Base-by-base conservation (phyloP, 768 basidiomycete genomes). In the Boletus huronensis region DNA sequence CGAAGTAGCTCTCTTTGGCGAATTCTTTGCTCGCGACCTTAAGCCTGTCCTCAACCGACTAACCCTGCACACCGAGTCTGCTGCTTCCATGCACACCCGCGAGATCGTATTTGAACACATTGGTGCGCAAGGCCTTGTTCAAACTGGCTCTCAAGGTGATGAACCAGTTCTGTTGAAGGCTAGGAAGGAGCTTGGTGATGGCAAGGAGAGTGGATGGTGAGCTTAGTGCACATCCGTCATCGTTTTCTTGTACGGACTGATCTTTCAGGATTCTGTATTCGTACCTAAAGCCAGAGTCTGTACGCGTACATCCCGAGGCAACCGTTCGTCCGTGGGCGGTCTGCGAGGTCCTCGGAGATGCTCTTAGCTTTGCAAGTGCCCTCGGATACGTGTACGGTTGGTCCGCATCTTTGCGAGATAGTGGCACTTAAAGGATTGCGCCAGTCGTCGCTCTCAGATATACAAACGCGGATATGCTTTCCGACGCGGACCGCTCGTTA, bases 291-390 rank as follows among this genome's bases (percentile, higher is more conserved):
- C 90, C 91, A 48, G 90, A 93, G 68, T 85, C 87, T n/a, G 83
- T 83, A 11, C 82, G 90, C 42, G 84, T 86, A 16, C 87, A 92
- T 61, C 90, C 90, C 10, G 89, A 92, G 66, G 89, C 90, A 1
- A 93, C 91, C 3, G 90, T 93, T 44, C 79, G 90, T 46, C 88
- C 91, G 10, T 92, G 90, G 85, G 85, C 88, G 14, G 86, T 82
- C 31, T 87, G 84, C 56, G 82, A 89, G 63, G 85, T 93, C 21
- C 76, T 82, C 25, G 90, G 90, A 1, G 88, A 93, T 67, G 88
- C 88, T 11, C 70, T 90, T 31, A 84, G 84, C 64, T 91, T 92
- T 66, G 88, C 89, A 14, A 86, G 83, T 48, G 87, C 88, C 3
- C 72, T 93, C 28, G 90, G 90, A 54, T 93, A 89, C 61, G 70